Base-by-base conservation (phyloP, 2,329 filamentous ascomycete genomes). In the Epichloe festucae region DNA sequence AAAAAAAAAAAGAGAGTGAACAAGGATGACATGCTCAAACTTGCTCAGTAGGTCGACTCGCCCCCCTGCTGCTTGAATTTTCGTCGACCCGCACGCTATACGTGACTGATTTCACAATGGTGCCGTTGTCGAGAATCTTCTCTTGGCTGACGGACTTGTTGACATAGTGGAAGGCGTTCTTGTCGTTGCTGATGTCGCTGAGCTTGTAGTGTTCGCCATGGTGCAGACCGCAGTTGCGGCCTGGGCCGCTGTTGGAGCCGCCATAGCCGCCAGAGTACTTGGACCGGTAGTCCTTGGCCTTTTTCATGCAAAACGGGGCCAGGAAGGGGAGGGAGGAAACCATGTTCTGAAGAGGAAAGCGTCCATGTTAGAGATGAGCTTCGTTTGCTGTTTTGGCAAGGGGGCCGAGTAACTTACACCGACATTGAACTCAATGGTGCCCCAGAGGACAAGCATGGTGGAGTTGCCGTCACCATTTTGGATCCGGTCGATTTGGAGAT, bases 401-500 rank as follows among this genome's bases (percentile, higher is more conserved):
- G 43, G 46, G 43, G 46, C 19, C 21, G 36, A 14, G 11, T 8
- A 15, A 3, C 73, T 59, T 68, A 78, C 75, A 11, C 76, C 76
- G 34, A 78, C 70, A 55, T 79, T 78, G 61, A 79, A 75, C 58
- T 79, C 76, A 51, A 79, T 74, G 2, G 72, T 74, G 4, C 76
- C 76, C 76, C 76, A 79, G 0, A 79, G 63, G 1, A 79, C 68
- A 11, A 79, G 65, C 71, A 76, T 74, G 4, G 76, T 78, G 0
- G 76, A 77, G 56, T 78, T 75, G 8, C 75, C 74, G 39, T 77
- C 73, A 2, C 72, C 73, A 12, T 64, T 62, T 15, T 73, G 71
- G 40, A 79, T 75, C 0, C 69, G 64, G 54, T 72, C 61, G 53
- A 79, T 78, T 56, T 78, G 73, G 0, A 68, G 63, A 52, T 78